Conservation (phyloP, 176 grass and related monocot species). For the Sorghum bicolor region DNA sequence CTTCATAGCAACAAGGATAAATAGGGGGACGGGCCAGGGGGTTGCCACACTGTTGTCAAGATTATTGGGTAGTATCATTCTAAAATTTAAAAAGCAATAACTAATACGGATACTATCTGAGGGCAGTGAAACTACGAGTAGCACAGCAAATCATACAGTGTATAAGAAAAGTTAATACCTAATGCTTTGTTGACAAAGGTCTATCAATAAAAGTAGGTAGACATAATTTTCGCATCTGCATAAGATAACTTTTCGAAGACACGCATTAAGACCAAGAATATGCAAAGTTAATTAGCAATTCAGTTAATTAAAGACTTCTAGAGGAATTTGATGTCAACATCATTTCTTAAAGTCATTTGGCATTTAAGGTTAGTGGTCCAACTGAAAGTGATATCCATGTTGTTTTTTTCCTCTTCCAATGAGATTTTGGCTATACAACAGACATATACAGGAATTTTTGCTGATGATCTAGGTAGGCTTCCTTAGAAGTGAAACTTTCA, state of each 20-base stretch:
- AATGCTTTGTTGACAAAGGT: neutral
- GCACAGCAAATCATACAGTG: neutral
- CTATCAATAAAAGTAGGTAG: neutral
- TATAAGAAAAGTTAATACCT: neutral
- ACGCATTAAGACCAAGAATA: neutral
- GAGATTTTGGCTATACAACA: neutral
- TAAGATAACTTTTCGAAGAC: neutral
- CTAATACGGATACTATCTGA: neutral
- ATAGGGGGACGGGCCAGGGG: too few relatives aligned
- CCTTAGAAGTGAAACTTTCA: constrained; percentile 24
- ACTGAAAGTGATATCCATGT: constrained; percentile 15
- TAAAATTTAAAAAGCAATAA: neutral
- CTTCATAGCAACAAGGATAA: constrained; percentile 1
- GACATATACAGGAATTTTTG: neutral
- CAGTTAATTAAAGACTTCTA: constrained; percentile 17
- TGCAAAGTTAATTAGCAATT: constrained; percentile 26
- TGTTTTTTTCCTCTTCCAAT: neutral
- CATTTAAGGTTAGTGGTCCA: constrained; percentile 17
- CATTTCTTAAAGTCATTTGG: constrained; percentile 10
- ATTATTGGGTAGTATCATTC: neutral
- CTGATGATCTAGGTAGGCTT: constrained; percentile 14
- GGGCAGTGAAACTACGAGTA: neutral
- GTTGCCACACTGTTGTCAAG: neutral
- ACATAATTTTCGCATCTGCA: neutral
- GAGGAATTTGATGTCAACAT: constrained; percentile 1